Evolutionary conservation across 2,329 filamentous ascomycete species (phyloP), one percentile per base, ranked within the genome.

Genomic region (Cadophora gregata): DNA sequence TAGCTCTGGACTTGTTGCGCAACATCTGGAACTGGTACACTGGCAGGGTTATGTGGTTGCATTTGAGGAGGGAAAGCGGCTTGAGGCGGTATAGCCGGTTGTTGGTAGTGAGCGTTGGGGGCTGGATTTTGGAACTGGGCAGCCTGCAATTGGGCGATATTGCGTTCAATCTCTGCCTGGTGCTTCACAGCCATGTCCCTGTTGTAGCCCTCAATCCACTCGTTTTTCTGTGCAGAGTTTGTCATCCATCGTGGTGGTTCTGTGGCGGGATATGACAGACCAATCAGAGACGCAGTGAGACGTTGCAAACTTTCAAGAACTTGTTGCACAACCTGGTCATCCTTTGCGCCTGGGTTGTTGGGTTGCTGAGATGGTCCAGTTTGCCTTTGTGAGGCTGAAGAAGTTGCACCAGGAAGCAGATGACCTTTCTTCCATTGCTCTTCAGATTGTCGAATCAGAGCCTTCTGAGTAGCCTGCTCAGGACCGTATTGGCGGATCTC

Each of bases 231-330:
- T 2, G 80, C 75, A 36, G 84, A 79, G 25, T 81, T 77, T 10
- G 76, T 77, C 69, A 88, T 80, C 81, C 85, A 86, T 21, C 81
- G 80, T 0, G 86, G 85, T 3, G 86, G 83, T 51, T 84, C 80
- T 1, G 74, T 81, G 1, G 85, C 77, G 16, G 85, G 85, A 67
- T 80, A 85, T 7, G 83, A 79, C 67, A 82, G 81, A 62, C 79
- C 79, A 53, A 79, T 79, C 9, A 86, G 74, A 47, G 77, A 74
- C 36, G 79, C 79, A 31, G 77, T 66, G 25, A 74, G 69, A 19
- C 65, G 59, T 29, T 69, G 16, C 27, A 78, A 62, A 36, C 70
- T 73, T 16, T 69, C 45, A 14, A 48, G n/a, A 19, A 58, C 53
- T 21, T 64, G 53, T 33, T 58, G 45, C 27, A 51, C 56, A n/a